Base-by-base conservation (phyloP, 306 rosid species). In the Rubus idaeus region DNA sequence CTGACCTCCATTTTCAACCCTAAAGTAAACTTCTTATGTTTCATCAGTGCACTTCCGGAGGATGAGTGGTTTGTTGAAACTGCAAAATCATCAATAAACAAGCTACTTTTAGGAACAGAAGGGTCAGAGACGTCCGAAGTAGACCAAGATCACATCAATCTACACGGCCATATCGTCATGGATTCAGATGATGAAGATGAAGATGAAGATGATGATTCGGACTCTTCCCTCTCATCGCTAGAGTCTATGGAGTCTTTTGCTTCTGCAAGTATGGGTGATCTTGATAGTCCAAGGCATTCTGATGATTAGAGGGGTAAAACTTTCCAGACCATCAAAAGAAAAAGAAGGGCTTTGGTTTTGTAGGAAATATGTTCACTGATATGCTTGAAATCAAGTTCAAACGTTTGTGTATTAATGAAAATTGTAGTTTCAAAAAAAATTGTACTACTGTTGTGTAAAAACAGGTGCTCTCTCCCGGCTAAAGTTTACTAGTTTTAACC, bases 51-150 rank as follows among this genome's bases (percentile, higher is more conserved):
- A 30, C 97, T 91, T 75, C 92, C 91, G 42, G 97, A 87, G 88
- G 99, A 95, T 68, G 99, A 95, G 70, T 91, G 99, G 99, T 91
- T 92, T 80, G 97, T 88, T 13, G 98, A 91, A 84, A 87, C 97
- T 60, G 99, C 99, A 5, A 92, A 89, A 79, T 91, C 83, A 3
- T 91, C 99, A 9, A 95, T 95, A 84, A 86, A 71, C 89, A 95
- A 80, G 79, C 87, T 95, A 26, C 87, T 94, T 77, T 78, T 75
- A 39, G 94, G 88, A 79, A 90, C 74, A 51, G 96, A 94, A n/a
- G 94, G 86, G 55, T 95, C 97, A 0, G 99, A 95, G 79, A 45
- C 84, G 49, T 92, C 94, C 0, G 97, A 91, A 47, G 66, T 85
- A 4, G 99, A 90, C 35, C 97, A 95, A 70, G 94, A 89, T 74